Conservation (phyloP, 176 grass and related monocot species). For the Oryza meyeriana region DNA sequence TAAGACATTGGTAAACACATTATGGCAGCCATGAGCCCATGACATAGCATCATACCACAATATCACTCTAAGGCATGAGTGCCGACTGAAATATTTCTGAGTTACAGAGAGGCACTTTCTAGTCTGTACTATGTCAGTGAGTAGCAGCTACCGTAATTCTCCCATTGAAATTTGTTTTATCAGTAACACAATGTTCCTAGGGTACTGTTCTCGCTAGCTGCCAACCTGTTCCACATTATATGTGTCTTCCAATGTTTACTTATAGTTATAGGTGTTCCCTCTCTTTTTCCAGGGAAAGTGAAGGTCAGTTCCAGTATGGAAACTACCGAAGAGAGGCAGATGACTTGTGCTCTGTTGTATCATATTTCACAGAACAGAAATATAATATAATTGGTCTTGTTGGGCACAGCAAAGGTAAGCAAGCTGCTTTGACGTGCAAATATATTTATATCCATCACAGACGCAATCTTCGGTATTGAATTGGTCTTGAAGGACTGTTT, state of each 20-base stretch:
- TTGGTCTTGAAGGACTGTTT: constrained; percentile 3
- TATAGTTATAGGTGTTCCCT: not conserved
- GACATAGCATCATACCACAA: not conserved
- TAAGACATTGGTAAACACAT: constrained; percentile 29
- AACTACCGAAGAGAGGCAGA: constrained; percentile 76
- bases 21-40: not conserved
- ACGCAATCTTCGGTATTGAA: not conserved
- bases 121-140: not conserved
- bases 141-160: not conserved
- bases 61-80: not conserved
- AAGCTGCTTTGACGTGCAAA: constrained; percentile 2
- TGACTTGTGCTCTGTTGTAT: constrained; percentile 62
- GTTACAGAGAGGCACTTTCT: not conserved
- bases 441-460: not conserved
- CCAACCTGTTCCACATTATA: not conserved
- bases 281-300: constrained; percentile 64
- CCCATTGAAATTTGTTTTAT: not conserved
- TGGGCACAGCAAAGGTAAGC: constrained; percentile 88
- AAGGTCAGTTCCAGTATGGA: constrained; percentile 75
- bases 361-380: constrained; percentile 61
- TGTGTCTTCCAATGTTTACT: constrained; percentile 14
- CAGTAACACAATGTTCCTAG: not conserved
- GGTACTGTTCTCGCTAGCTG: not conserved
- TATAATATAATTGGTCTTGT: constrained; percentile 70
- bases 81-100: not conserved